Base-by-base conservation (phyloP, 2,329 filamentous ascomycete species). In the Penicillium sp. region DNA sequence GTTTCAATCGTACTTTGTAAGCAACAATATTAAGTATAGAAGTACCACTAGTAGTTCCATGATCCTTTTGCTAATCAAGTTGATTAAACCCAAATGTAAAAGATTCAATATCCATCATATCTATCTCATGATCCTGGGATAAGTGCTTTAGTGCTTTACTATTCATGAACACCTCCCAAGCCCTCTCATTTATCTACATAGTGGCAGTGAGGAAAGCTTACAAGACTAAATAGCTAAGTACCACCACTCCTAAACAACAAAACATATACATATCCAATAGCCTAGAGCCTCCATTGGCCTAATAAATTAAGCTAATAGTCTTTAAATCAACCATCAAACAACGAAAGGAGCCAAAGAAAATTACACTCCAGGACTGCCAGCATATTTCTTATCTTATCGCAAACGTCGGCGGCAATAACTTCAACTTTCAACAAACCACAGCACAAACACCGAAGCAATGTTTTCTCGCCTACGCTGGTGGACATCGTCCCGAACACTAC, bases 381-480 rank as follows among this genome's bases (percentile, higher is more conserved):
- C 27, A 43, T 38, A 42, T 21, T 23, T 41, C 56, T 60, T 63
- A 63, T 63, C 61, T 62, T 62, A 64, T 64, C 61, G 48, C 44
- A 31, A 42, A 49, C 31, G 6, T 51, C 53, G 6, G 45, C 27
- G 35, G 47, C 23, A 41, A 48, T 59, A 38, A 15, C 45, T 15
- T 47, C 48, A 42, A 45, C 36, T 27, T 38, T 13, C 19, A 33
- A 33, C 39, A 36, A 25, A 42, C 52, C n/a, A 44, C 53, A 51
- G 8, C 19, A 9, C 39, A 6, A 56, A 23, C 25, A 19, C 6
- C 36, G 13, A 36, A 42, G 35, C 53, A 53, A 64, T 64, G 62
- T 44, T 53, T 33, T 39, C 54, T 33, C 35, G 29, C 19, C 36
- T 57, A n/a, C 49, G n/a, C 39, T 36, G 21, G 33, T 10, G 54